Evolutionary conservation across 768 basidiomycete genomes (phyloP), one percentile per base, ranked within the genome.

Genomic region (Mycena vulgaris): DNA sequence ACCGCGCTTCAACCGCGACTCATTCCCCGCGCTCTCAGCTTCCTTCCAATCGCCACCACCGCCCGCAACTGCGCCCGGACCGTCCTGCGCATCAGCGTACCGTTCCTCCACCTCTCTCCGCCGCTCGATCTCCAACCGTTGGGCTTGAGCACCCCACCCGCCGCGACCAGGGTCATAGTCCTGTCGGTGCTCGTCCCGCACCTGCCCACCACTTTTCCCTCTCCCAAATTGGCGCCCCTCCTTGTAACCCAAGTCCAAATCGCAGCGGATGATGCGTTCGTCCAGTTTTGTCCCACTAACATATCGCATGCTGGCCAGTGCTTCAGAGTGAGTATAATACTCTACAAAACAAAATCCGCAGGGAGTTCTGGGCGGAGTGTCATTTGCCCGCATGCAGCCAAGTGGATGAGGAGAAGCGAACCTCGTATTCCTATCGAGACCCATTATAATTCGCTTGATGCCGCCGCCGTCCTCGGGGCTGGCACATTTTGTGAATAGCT

Each of bases 221-320:
- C 98, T 86, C 33, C 98, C 98, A 71, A 98, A 99, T 81, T 99
- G 98, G 70, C 98, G 86, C 17, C 97, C 97, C 78, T 99, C 98
- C 77, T 91, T 91, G 82, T 98, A 99, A 8, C 98, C 98, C 30
- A 96, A 86, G 84, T 99, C 98, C 77, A 99, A 84, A 84, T 99
- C 98, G 77, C 97, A 98, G 53, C 98, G 93, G 71, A 99, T 97
- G 75, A 99, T 95, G 37, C 98, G 93, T 82, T 99, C 98, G 81
- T 99, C 98, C 25, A 99, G 90, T 84, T 99, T 99, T 39, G 97
- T 96, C n/a, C 97, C 98, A 58, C 94, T 96, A 75, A 99, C 90
- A 80, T 98, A 97, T 55, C 93, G 91, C 89, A 99, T 92, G 70
- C 93, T 92, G 47, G 96, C 94, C 45, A 98, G 85, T 21, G 98